Base-by-base conservation (phyloP, 495 filamentous ascomycete species). In the Lentithecium fluviatile region DNA sequence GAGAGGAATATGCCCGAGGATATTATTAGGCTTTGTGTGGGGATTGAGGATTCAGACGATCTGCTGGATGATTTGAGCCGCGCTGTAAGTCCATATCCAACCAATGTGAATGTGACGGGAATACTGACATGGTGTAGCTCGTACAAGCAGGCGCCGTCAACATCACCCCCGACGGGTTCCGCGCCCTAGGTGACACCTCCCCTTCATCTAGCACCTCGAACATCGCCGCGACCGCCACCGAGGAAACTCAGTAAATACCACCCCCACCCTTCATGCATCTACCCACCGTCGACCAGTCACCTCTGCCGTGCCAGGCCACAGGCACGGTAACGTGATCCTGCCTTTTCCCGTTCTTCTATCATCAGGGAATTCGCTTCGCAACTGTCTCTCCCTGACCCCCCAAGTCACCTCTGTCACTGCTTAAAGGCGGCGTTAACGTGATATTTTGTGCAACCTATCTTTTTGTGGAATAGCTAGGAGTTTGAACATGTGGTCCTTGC, bases 1-100 rank as follows among this genome's bases (percentile, higher is more conserved):
- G 93, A 98, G 76, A 81, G 94, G 64, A 84, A 87, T 50, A 86
- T 98, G 83, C 94, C 94, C 17, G 94, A 98, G 75, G 94, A 98
- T 75, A 84, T 98, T 43, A 97, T 98, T 58, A 78, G 94, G 54
- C 74, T 98, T 60, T 98, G 94, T 74, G 91, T 98, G 34, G 94
- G 94, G 25, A 98, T 98, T 72, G 94, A 98, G 70, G 95, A 98
- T 75, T 85, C 80, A 10, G 84, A 90, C 68, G 94, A 98, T 76
- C 70, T 98, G 69, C 90, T 97, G 70, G 94, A 97, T 69, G 94
- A 98, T 77, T 76, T 98, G 64, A 85, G 82, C 56, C 82, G 89
- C 56, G 93, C 94, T 60, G 89, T 96, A 84, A 80, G 90, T 88
- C n/a, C 52, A 42, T 8, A 17, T 6, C 24, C 7, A 43, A 29